Conservation (phyloP, 495 filamentous ascomycete genomes). For the Xylaria grammica region DNA sequence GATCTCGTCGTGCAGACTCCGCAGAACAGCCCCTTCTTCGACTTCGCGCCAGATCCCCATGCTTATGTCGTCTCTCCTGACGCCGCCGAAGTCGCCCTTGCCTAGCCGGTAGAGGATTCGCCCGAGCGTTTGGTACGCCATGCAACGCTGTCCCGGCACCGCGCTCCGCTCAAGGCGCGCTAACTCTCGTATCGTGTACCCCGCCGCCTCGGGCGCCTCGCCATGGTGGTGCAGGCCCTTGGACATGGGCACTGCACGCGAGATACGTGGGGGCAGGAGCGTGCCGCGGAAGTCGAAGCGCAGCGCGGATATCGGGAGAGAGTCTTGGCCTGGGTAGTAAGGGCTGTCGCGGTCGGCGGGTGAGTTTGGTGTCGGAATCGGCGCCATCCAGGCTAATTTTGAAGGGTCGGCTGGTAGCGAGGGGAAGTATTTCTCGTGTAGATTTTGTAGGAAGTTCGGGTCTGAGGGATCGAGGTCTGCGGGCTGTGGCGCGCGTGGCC, state of each 20-base stretch:
- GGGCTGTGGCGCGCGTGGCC: constrained; percentile 41
- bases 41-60: constrained; percentile 76
- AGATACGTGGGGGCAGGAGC: constrained; percentile 74
- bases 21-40: constrained; percentile 76
- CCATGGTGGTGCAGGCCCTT: constrained; percentile 93
- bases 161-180: constrained; percentile 80
- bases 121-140: constrained; percentile 90
- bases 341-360: constrained; percentile 66
- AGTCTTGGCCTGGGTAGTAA: constrained; percentile 76
- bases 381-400: constrained; percentile 87
- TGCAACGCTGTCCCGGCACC: constrained; percentile 84
- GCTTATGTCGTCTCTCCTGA: constrained; percentile 51
- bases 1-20: constrained; percentile 72
- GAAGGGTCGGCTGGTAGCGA: constrained; percentile 81
- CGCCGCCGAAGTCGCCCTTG: constrained; percentile 74
- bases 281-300: constrained; percentile 87
- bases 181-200: constrained; percentile 91
- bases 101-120: constrained; percentile 85
- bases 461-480: constrained; percentile 83
- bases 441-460: constrained; percentile 77
- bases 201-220: constrained; percentile 89
- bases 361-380: constrained; percentile 62
- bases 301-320: constrained; percentile 75
- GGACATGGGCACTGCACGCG: constrained; percentile 71
- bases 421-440: constrained; percentile 94